Conservation (phyloP, 345 rosid genomes). For the Geranium brycei region DNA sequence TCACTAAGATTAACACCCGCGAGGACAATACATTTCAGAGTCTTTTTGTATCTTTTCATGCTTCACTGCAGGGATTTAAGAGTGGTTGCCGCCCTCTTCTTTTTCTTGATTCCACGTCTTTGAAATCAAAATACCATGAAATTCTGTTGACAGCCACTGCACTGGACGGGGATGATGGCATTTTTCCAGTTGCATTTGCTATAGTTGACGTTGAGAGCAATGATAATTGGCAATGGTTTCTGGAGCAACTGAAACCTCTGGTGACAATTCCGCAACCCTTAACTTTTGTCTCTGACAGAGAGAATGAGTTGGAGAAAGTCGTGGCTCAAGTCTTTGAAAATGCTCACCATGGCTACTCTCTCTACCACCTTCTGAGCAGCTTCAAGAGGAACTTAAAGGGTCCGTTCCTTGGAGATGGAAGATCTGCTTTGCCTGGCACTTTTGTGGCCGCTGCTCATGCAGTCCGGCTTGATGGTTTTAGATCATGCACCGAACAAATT, state of each 20-base stretch:
- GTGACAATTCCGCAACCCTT: slow-evolving; percentile 37
- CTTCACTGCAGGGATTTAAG: slow-evolving; percentile 53
- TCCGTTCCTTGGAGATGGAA: slow-evolving; percentile 81
- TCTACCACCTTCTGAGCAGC: slow-evolving; percentile 62
- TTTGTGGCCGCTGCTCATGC: slow-evolving; percentile 72
- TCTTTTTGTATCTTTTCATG: slow-evolving; percentile 57
- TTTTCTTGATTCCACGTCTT: slow-evolving; percentile 56
- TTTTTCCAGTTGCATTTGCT: slow-evolving; percentile 71
- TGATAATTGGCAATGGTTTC: slow-evolving; percentile 77
- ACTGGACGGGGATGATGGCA: slow-evolving; percentile 66
- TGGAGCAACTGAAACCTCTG: slow-evolving; percentile 53
- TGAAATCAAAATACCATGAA: slow-evolving; percentile 75
- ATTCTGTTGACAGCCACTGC: slow-evolving; percentile 65
- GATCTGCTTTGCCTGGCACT: slow-evolving; percentile 44
- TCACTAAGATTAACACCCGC: slow-evolving; percentile 34
- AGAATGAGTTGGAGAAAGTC: slow-evolving; percentile 43
- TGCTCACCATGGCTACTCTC: slow-evolving; percentile 56
- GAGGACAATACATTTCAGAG: slow-evolving; percentile 58
- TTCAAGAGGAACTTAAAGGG: slow-evolving; percentile 56
- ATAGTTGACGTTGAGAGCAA: slow-evolving; percentile 63
- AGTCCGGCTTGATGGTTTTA: slow-evolving; percentile 45
- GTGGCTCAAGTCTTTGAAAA: slow-evolving; percentile 59
- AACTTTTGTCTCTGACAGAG: slow-evolving; percentile 71
- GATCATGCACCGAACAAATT: slow-evolving; percentile 42
- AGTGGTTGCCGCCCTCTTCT: slow-evolving; percentile 82